Percentiles rank a stretch among this genome's conserved stretches.
phyloP scores from a whole-genome alignment of 495 filamentous ascomycete species.

The Bacidia rubella region DNA sequence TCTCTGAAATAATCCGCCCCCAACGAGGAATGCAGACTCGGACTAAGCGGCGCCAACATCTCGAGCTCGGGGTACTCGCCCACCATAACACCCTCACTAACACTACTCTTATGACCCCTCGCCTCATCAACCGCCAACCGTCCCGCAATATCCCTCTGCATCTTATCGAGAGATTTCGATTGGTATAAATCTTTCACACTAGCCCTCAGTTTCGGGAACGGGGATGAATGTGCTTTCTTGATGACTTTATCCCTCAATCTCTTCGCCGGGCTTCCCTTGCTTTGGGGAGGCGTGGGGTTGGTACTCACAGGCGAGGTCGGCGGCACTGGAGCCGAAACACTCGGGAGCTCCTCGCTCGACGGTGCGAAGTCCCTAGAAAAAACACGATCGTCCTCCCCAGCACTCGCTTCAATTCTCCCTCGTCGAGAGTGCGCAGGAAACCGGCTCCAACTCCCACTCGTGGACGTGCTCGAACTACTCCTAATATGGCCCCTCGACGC shows the following conservation, averaged over 20 bases:
- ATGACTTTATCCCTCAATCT: neutral
- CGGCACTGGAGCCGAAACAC: neutral
- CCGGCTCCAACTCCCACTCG: slow-evolving; percentile 12
- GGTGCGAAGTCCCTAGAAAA: slow-evolving; percentile 13
- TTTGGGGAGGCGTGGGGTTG: neutral
- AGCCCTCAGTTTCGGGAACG: neutral
- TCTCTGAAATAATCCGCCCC: neutral
- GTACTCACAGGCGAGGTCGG: neutral
- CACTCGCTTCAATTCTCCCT: slow-evolving; percentile 9
- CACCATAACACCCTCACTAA: slow-evolving; percentile 7
- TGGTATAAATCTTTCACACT: slow-evolving; percentile 11
- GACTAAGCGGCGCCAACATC: slow-evolving; percentile 6
- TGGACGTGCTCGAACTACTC: slow-evolving; percentile 1
- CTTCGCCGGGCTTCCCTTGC: neutral
- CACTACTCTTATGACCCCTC: slow-evolving; percentile 10
- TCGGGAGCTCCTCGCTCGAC: neutral
- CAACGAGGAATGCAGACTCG: neutral
- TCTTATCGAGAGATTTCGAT: slow-evolving; percentile 11
- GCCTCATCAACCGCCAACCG: slow-evolving; percentile 8
- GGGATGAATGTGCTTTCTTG: neutral
- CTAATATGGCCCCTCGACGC: neutral
- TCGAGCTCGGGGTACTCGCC: slow-evolving; percentile 16
- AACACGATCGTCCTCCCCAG: slow-evolving; percentile 11
- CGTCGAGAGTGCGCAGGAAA: slow-evolving; percentile 13
- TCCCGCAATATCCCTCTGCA: slow-evolving; percentile 6